Percentiles rank a stretch among this genome's conserved stretches.
Conservation (phyloP, 805 yeast genomes). For the Dipodascus geniculatus region DNA sequence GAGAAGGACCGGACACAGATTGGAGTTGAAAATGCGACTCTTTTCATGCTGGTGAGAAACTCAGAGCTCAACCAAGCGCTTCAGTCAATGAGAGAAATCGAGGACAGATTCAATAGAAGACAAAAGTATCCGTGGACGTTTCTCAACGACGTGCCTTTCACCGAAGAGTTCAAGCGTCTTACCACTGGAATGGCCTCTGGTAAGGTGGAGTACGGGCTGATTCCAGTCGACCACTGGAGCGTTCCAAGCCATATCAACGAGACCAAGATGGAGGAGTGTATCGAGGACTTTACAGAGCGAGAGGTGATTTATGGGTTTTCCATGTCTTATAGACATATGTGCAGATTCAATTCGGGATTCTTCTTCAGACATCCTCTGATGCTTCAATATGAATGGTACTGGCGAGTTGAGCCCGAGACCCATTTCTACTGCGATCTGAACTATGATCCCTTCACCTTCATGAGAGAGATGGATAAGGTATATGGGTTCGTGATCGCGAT, state of each 20-base stretch:
- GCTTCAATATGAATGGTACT: slow-evolving; percentile 71
- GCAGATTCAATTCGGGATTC: slow-evolving; percentile 85
- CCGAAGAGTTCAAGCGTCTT: slow-evolving; percentile 63
- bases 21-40: slow-evolving; percentile 69
- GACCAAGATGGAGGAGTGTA: slow-evolving; percentile 27
- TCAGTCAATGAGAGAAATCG: slow-evolving; percentile 68
- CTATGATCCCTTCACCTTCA: slow-evolving; percentile 69
- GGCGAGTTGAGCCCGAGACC: slow-evolving; percentile 92
- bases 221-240: slow-evolving; percentile 79
- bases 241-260: slow-evolving; percentile 55
- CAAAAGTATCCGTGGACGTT: slow-evolving; percentile 93
- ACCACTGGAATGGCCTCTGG: slow-evolving; percentile 68
- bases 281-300: slow-evolving; percentile 19
- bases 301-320: slow-evolving; percentile 56
- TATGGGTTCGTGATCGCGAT: slow-evolving; percentile 83
- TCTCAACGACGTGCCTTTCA: slow-evolving; percentile 76
- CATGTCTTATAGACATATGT: slow-evolving; percentile 79
- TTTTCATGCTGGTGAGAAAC: slow-evolving; percentile 80
- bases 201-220: slow-evolving; percentile 59
- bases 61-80: slow-evolving; percentile 67
- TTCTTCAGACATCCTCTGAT: slow-evolving; percentile 73
- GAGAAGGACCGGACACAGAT: slow-evolving; percentile 24
- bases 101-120: slow-evolving; percentile 76
- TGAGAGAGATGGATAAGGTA: slow-evolving; percentile 64
- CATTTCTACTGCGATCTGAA: slow-evolving; percentile 67